A percentile compares a stretch with the other conserved stretches of the same genome.
These are phyloP conservation scores for Lithospermum erythrorhizon DNA, from an alignment of 257 asterid species.

Conservation along the genomic window DNA sequence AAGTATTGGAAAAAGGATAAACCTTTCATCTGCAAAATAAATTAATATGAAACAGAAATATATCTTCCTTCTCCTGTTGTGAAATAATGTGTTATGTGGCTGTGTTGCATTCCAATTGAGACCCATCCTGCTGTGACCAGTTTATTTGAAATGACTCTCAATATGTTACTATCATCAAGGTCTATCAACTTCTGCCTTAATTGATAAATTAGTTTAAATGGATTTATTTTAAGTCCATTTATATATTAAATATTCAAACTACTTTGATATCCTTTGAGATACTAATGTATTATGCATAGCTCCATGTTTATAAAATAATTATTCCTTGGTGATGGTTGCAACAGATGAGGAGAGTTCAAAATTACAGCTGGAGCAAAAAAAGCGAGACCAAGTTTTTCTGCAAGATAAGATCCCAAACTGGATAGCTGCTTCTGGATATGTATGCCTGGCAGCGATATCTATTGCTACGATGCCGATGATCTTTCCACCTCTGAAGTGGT, in stretches of 20 bases:
- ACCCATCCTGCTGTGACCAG: not conserved
- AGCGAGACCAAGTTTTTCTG: conserved; percentile 56
- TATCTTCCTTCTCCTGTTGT: too few species aligned
- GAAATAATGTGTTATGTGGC: too few species aligned
- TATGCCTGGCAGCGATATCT: conserved; percentile 77
- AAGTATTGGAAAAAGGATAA: too few species aligned
- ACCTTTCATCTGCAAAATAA: too few species aligned
- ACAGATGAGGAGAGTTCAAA: conserved; percentile 48
- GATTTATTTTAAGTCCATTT: not conserved
- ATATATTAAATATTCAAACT: not conserved
- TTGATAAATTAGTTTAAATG: not conserved
- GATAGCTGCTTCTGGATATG: conserved; percentile 88
- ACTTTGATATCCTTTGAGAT: not conserved
- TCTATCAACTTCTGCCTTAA: not conserved
- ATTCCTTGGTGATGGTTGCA: conserved; percentile 2
- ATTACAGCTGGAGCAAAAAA: conserved; percentile 44
- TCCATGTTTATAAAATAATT: not conserved
- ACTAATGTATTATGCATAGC: not conserved
- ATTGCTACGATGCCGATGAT: conserved; percentile 61
- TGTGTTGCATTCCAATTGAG: not conserved
- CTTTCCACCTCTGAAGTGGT: conserved; percentile 92
- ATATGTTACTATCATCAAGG: not conserved
- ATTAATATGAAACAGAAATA: too few species aligned
- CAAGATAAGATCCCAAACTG: conserved; percentile 72
- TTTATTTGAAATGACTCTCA: not conserved